Conservation (phyloP, 2,329 filamentous ascomycete genomes). For the Calonectria ilicicola region DNA sequence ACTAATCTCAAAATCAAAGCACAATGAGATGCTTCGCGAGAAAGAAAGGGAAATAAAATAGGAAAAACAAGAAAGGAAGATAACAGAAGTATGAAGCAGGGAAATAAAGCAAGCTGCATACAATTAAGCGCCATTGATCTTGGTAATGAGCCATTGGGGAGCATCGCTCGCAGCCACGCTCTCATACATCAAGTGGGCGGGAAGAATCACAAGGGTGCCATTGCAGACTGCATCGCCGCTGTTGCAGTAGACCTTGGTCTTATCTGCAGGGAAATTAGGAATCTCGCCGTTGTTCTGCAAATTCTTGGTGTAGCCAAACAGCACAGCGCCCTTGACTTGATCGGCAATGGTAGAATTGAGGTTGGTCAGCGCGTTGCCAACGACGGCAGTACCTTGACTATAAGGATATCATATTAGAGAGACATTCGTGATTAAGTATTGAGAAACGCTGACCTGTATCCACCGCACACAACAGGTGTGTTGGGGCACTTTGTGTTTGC, state of each 20-base stretch:
- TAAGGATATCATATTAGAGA: constrained; percentile 52
- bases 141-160: background rate
- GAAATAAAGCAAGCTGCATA: background rate
- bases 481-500: constrained; percentile 57
- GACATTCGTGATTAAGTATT: constrained; percentile 31
- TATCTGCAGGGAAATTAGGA: constrained; percentile 49
- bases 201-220: constrained; percentile 51
- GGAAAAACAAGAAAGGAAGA: no score
- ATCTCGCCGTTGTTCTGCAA: constrained; percentile 54
- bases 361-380: constrained; percentile 52
- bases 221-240: constrained; percentile 50
- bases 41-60: background rate
- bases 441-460: constrained; percentile 40
- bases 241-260: constrained; percentile 54
- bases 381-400: constrained; percentile 58
- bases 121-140: background rate
- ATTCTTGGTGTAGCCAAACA: constrained; percentile 59
- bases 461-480: constrained; percentile 56
- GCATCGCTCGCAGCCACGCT: background rate
- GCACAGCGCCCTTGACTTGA: constrained; percentile 51
- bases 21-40: background rate
- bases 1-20: background rate
- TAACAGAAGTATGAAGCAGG: no score
- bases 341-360: constrained; percentile 44
- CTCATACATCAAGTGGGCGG: constrained; percentile 44